phyloP scores from a whole-genome alignment of 441 rosid genomes.

The Breynia disticha region DNA sequence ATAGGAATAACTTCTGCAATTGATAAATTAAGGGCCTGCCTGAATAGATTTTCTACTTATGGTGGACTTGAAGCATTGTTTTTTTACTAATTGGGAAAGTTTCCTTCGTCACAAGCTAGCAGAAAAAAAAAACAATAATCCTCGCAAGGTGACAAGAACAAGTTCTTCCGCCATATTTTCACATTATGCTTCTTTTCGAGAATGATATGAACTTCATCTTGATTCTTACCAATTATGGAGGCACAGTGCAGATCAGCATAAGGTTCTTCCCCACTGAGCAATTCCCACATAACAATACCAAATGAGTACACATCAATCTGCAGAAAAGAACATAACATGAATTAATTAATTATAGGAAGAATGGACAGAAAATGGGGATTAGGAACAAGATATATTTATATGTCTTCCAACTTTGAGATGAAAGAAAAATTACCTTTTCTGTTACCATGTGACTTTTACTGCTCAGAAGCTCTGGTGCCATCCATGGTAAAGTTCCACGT shows the following conservation, averaged over 20 bases:
- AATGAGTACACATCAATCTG: slow-evolving; percentile 98
- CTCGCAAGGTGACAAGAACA: no score
- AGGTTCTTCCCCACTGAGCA: slow-evolving; percentile 96
- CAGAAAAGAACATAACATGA: slow-evolving; percentile 13
- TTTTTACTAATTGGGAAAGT: no score
- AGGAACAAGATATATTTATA: neutral
- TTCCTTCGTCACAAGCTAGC: no score
- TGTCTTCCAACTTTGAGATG: neutral
- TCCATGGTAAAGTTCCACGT: slow-evolving; percentile 99
- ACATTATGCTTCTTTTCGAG: neutral
- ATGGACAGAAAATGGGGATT: neutral
- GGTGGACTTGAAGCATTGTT: no score
- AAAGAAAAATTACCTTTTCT: slow-evolving; percentile 56
- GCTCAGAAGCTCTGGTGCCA: slow-evolving; percentile 99
- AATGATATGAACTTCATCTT: neutral
- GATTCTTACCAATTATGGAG: slow-evolving; percentile 75
- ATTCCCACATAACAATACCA: slow-evolving; percentile 98
- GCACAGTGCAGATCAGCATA: slow-evolving; percentile 92
- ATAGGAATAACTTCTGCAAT: no score
- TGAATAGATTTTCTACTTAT: no score
- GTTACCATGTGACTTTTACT: slow-evolving; percentile 97
- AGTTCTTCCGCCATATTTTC: neutral
- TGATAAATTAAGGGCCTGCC: no score
- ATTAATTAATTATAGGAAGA: neutral
- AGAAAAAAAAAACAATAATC: no score